Evolutionary conservation across 2,329 filamentous ascomycete species (phyloP).

Genomic region (Onygenales sp.): DNA sequence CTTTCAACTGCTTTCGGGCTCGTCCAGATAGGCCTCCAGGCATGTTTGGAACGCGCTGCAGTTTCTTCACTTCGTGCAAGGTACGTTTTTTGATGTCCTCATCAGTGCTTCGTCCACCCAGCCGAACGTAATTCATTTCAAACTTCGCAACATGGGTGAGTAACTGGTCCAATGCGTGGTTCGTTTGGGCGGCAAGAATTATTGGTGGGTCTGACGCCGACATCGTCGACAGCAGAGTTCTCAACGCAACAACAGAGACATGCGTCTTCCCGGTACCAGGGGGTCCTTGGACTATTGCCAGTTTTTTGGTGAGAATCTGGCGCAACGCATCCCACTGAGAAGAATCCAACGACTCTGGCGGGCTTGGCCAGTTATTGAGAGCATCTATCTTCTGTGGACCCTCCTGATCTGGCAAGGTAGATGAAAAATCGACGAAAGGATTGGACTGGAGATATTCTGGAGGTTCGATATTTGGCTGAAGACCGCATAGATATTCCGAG

Average conservation of each 20-base stretch:
- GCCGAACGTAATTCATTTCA: conserved; percentile 53
- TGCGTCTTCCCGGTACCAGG: conserved; percentile 75
- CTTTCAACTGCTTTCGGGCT: conserved; percentile 34
- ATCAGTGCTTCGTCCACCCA: conserved; percentile 63
- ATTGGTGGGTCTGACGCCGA: conserved; percentile 53
- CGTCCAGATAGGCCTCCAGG: conserved; percentile 31
- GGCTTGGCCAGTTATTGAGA: conserved; percentile 44
- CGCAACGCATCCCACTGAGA: conserved; percentile 63
- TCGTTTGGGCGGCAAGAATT: conserved; percentile 76
- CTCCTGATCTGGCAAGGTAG: conserved; percentile 27
- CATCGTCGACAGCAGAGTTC: conserved; percentile 54
- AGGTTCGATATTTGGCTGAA: conserved; percentile 32
- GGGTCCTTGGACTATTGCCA: conserved; percentile 76
- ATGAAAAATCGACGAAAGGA: conserved; percentile 43
- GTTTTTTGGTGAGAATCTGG: conserved; percentile 58
- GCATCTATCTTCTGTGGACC: conserved; percentile 43
- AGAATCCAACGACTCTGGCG: conserved; percentile 48
- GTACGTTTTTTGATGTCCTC: conserved; percentile 56
- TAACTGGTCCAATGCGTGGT: conserved; percentile 81
- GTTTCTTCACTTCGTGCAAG: conserved; percentile 51
- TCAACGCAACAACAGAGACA: conserved; percentile 64
- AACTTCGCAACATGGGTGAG: conserved; percentile 54
- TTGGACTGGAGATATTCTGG: conserved; percentile 45
- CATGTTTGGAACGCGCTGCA: conserved; percentile 22
- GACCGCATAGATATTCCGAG: conserved; percentile 32